Evolutionary conservation across 768 basidiomycete species (phyloP), one percentile per base, ranked within the genome.

Genomic region (Lanmaoa pseudosensibilis): DNA sequence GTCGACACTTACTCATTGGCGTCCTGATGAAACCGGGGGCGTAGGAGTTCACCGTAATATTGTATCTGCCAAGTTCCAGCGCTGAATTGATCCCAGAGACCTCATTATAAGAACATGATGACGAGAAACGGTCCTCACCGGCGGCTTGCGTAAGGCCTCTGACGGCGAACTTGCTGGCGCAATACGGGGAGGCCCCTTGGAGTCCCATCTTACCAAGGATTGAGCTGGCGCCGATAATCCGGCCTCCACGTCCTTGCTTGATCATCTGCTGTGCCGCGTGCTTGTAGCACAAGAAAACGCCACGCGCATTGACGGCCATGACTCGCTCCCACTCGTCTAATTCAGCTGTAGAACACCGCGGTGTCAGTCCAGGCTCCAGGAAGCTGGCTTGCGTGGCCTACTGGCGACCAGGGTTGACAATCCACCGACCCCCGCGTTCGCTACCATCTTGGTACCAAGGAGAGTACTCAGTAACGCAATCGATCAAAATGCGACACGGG

Each of bases 211-310:
- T 60, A 2, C 60, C 65, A 0, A 8, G 12, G 4, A 36, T 0
- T 4, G 65, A 68, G n/a, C 60, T 62, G 4, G 62, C 62, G 1
- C 84, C 79, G 36, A 86, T 77, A 57, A 87, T 82, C n/a, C 79
- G 73, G 1, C 85, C 81, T 9, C 81, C 78, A 4, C 68, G 68
- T 0, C 77, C 75, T 69, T 80, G 80, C 11, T 66, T 55, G 23
- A 84, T 75, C 86, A 87, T 87, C 62, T 81, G 77, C 57, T 73
- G 73, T 15, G 82, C 84, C 3, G 84, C 85, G 58, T 84, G 77
- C 47, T 85, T 82, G 48, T 84, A 86, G 64, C 83, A 85, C 54
- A 82, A 75, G 72, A 81, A 85, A 7, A 77, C 69, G 44, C 83
- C 83, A 48, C 79, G 77, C 57, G 77, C 72, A 60, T 87, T 86